Conservation (phyloP, 2,329 filamentous ascomycete genomes). For the Pleoardoris graminearum region DNA sequence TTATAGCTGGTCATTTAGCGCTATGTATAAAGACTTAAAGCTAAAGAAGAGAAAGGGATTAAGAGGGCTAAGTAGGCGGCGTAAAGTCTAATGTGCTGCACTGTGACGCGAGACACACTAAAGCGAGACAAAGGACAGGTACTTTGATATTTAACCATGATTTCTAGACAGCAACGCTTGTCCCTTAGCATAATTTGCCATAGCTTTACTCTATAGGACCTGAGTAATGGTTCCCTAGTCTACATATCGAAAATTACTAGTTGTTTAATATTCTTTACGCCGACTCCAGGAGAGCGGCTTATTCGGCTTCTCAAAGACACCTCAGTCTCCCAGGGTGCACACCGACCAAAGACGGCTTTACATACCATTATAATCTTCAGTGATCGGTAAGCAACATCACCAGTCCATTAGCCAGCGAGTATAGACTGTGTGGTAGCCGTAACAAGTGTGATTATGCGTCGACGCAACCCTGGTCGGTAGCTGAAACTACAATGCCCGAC, state of each 20-base stretch:
- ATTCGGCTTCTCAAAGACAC: slow-evolving; percentile 9
- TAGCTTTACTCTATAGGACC: slow-evolving; percentile 9
- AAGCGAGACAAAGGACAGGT: too few relatives aligned
- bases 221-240: slow-evolving; percentile 6
- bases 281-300: slow-evolving; percentile 10
- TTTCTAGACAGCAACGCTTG: slow-evolving; percentile 8
- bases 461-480: slow-evolving; percentile 8
- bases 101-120: too few relatives aligned
- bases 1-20: too few relatives aligned
- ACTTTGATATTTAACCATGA: not conserved
- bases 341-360: slow-evolving; percentile 6
- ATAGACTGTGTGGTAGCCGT: slow-evolving; percentile 11
- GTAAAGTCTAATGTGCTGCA: too few relatives aligned
- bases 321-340: slow-evolving; percentile 8
- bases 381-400: slow-evolving; percentile 7
- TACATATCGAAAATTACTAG: slow-evolving; percentile 7
- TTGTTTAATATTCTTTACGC: slow-evolving; percentile 13
- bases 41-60: too few relatives aligned
- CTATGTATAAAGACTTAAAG: too few relatives aligned
- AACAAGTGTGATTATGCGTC: slow-evolving; percentile 10
- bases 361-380: slow-evolving; percentile 5
- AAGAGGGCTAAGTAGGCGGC: too few relatives aligned
- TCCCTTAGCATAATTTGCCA: slow-evolving; percentile 9
- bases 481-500: slow-evolving; percentile 13
- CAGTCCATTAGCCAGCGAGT: slow-evolving; percentile 8